phyloP scores from a whole-genome alignment of 768 basidiomycete species.

The Tricholoma sp. region DNA sequence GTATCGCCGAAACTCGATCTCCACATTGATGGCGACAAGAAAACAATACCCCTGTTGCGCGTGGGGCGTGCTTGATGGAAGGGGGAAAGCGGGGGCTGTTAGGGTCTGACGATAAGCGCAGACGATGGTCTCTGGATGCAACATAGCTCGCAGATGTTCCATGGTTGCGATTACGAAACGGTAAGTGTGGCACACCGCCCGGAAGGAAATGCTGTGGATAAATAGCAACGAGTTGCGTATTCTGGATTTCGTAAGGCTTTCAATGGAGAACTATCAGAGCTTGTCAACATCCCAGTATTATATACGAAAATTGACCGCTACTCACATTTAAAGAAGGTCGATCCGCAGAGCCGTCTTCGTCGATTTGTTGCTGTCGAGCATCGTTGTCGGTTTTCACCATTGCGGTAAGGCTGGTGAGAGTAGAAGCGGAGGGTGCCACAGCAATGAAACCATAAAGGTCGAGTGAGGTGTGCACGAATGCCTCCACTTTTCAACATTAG shows the following conservation, averaged over 20 bases:
- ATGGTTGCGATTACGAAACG: background rate
- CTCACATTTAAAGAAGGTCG: background rate
- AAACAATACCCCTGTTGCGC: too few relatives aligned
- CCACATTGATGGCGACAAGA: too few relatives aligned
- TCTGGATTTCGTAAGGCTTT: background rate
- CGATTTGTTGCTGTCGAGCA: background rate
- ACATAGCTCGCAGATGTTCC: background rate
- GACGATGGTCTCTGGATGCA: background rate
- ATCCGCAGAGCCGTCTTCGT: background rate
- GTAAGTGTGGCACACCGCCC: background rate
- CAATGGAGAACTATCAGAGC: background rate
- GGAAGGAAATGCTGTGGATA: background rate
- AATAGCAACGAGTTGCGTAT: background rate
- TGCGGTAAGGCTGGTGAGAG: background rate
- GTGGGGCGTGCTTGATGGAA: background rate
- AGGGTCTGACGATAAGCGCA: background rate
- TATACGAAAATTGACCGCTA: background rate
- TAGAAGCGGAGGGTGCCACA: background rate
- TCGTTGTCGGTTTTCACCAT: background rate
- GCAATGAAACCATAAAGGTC: background rate
- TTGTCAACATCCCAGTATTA: background rate
- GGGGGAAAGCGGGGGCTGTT: background rate
- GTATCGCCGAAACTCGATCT: too few relatives aligned
- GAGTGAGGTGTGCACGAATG: background rate
- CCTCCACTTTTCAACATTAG: background rate